Base-by-base conservation (phyloP, 2,329 filamentous ascomycete species). In the Venturia carpophila region DNA sequence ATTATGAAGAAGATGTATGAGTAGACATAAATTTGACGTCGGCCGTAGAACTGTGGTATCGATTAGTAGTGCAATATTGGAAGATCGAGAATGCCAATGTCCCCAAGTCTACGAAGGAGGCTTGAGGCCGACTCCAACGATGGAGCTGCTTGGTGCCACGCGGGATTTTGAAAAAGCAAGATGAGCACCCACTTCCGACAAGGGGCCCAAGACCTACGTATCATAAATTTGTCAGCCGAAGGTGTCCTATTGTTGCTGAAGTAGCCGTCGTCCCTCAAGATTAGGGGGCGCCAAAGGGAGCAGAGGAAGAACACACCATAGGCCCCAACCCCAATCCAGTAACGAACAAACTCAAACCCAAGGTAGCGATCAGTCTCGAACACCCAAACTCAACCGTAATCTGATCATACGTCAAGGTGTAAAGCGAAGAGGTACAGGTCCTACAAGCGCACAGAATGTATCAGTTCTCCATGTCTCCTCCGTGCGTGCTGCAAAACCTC, bases 391-490 rank as follows among this genome's bases (percentile, higher is more conserved):
- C 73, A 9, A 70, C 47, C 66, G 77, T 74, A 61, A 79, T 74
- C 75, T 94, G 89, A 21, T 71, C 73, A 74, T 96, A 97, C 0
- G 90, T 94, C 15, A 85, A 85, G 0, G 91, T 93, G 75, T 97
- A 96, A 70, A 96, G 86, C n/a, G 91, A 94, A 60, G 89, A 92
- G 1, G 90, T 85, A 73, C 88, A 91, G 10, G 92, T 67, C 24
- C 64, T 66, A 52, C 60, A 45, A 41, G 47, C 27, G 21, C 60
- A 27, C 27, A 27, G 11, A 27, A 61, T 27, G n/a, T 43, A 42
- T 39, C 43, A 47, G 43, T 43, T 63, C 24, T 37, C 42, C 62
- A 43, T 55, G n/a, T 49, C 39, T 63, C 34, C 19, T n/a, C n/a
- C n/a, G n/a, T n/a, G n/a, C n/a, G 13, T 52, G 43, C 43, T 24